Evolutionary conservation across 345 rosid genomes (phyloP).

Genomic region (Gossypium anomalum): DNA sequence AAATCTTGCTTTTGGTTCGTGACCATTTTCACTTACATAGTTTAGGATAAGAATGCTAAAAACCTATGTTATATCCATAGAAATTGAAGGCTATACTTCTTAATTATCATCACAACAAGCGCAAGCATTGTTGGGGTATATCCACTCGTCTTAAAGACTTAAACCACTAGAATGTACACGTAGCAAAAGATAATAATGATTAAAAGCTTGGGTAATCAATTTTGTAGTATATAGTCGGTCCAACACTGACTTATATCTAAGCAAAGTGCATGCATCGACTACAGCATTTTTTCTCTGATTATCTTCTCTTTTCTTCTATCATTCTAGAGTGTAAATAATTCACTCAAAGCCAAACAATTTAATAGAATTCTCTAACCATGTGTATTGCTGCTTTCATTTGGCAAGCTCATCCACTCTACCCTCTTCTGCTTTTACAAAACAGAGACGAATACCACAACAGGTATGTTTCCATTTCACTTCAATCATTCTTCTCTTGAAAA

Average conservation of each 20-base stretch:
- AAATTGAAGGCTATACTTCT: too few relatives aligned
- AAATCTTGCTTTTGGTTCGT: too few relatives aligned
- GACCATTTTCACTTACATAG: too few relatives aligned
- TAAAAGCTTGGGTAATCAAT: background rate
- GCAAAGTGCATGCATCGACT: background rate
- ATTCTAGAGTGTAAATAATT: background rate
- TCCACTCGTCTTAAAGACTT: too few relatives aligned
- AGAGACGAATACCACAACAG: constrained; percentile 68
- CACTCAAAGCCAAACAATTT: too few relatives aligned
- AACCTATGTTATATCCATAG: too few relatives aligned
- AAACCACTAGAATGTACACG: too few relatives aligned
- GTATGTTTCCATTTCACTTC: constrained; percentile 21
- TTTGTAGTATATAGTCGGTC: background rate
- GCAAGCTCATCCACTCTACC: constrained; percentile 58
- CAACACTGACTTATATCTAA: background rate
- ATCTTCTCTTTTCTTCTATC: background rate
- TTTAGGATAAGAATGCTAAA: too few relatives aligned
- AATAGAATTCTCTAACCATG: constrained; percentile 24
- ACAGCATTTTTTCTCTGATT: background rate
- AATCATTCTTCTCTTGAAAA: too few relatives aligned
- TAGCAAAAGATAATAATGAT: background rate
- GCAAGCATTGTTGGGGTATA: too few relatives aligned
- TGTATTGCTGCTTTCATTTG: constrained; percentile 61
- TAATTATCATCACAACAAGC: too few relatives aligned
- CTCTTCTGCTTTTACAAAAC: constrained; percentile 58